Evolutionary conservation across 176 grass and related monocot species (phyloP).

Genomic region (Oryza punctata): DNA sequence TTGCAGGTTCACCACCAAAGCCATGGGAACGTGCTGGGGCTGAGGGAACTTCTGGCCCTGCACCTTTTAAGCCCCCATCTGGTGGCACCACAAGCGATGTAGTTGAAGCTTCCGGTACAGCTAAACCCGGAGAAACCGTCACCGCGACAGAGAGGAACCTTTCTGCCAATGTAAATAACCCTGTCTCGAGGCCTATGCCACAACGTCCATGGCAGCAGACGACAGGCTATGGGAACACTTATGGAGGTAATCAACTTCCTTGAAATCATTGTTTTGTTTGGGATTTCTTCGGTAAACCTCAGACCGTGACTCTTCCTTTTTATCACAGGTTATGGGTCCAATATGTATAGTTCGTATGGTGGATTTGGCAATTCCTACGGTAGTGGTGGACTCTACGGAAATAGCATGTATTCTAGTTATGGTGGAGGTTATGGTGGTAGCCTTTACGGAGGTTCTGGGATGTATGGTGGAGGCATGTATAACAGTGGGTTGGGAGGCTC

Average conservation of each 20-base stretch:
- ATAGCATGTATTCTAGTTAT: constrained; percentile 68
- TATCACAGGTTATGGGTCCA: constrained; percentile 50
- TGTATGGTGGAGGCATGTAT: constrained; percentile 77
- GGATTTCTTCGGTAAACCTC: neutral
- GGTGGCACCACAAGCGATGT: constrained; percentile 82
- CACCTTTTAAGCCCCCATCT: constrained; percentile 78
- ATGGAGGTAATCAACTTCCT: constrained; percentile 56
- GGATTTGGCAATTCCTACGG: constrained; percentile 53
- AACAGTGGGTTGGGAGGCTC: constrained; percentile 47
- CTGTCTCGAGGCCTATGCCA: constrained; percentile 55
- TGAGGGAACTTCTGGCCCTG: constrained; percentile 54
- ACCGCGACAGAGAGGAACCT: constrained; percentile 43
- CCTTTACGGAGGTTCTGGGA: constrained; percentile 59
- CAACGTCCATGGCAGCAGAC: constrained; percentile 86
- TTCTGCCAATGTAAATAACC: constrained; percentile 41
- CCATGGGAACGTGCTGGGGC: constrained; percentile 77
- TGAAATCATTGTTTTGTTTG: neutral
- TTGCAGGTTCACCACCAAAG: constrained; percentile 64
- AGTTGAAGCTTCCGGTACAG: constrained; percentile 84
- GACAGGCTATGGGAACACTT: constrained; percentile 62
- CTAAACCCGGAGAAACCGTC: constrained; percentile 81
- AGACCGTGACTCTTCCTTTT: neutral
- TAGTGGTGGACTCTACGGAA: constrained; percentile 62
- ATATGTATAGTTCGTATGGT: constrained; percentile 66
- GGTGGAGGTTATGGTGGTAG: constrained; percentile 56